Conservation (phyloP, 305 asterid genomes). For the Withania somnifera region DNA sequence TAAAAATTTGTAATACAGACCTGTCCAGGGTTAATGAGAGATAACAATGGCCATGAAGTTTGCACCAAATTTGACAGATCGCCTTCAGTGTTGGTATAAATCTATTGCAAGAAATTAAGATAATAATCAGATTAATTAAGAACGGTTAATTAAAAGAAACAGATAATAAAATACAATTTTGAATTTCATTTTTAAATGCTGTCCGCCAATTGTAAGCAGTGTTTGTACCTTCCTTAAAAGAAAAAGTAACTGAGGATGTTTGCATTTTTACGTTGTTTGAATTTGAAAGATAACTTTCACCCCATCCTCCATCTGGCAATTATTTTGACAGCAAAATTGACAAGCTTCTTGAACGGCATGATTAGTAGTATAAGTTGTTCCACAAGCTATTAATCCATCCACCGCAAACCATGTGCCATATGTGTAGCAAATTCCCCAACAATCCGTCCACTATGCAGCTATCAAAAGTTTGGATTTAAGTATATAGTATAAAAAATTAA, state of each 20-base stretch:
- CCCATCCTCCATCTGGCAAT: conserved; percentile 58
- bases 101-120: conserved; percentile 8
- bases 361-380: conserved; percentile 28
- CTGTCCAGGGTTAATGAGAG: conserved; percentile 47
- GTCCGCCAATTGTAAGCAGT: neutral
- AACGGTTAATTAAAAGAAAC: neutral
- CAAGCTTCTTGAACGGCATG: conserved; percentile 24
- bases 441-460: conserved; percentile 11
- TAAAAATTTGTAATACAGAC: neutral
- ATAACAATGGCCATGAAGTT: conserved; percentile 46
- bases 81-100: conserved; percentile 31
- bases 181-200: neutral
- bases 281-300: conserved; percentile 48
- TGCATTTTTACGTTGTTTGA: conserved; percentile 27
- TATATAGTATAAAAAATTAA: too few species aligned
- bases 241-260: too few species aligned
- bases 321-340: conserved; percentile 35
- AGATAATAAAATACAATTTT: neutral
- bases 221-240: neutral
- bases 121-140: neutral
- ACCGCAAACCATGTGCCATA: conserved; percentile 47
- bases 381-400: conserved; percentile 30
- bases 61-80: conserved; percentile 41
- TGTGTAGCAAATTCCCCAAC: conserved; percentile 56
- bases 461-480: neutral